A percentile compares a stretch with the other conserved stretches of the same genome.
Conservation (phyloP, 192 early-diverging fungal genomes). For the Rhizophagus clarus region DNA sequence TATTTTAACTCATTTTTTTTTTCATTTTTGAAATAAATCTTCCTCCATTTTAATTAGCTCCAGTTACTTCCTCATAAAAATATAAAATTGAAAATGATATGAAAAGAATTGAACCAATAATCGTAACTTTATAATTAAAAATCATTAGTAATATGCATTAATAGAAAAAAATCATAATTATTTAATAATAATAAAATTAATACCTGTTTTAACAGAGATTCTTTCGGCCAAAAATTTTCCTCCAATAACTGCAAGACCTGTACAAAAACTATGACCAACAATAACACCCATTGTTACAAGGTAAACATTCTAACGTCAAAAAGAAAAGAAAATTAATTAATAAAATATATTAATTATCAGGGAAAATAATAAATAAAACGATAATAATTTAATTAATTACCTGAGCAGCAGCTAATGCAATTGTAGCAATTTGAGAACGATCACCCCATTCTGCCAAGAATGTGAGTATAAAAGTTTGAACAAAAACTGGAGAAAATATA, state of each 20-base stretch:
- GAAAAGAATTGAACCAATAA: conserved; percentile 85
- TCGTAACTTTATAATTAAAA: conserved; percentile 67
- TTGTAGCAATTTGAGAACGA: conserved; percentile 94
- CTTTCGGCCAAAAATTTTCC: conserved; percentile 83
- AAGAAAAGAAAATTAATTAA: not conserved
- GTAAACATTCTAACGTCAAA: conserved; percentile 73
- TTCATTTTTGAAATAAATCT: too few relatives aligned
- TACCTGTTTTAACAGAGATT: conserved; percentile 87
- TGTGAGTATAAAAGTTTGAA: conserved; percentile 94
- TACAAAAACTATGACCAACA: conserved; percentile 90
- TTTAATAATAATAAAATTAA: not conserved
- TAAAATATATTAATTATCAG: too few relatives aligned
- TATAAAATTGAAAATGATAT: conserved; percentile 81
- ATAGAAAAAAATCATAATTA: not conserved
- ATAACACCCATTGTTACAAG: conserved; percentile 89
- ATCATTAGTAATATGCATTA: conserved; percentile 14
- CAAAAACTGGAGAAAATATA: conserved; percentile 89
- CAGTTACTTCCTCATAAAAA: conserved; percentile 49
- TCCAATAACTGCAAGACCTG: conserved; percentile 90
- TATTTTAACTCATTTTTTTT: too few relatives aligned
- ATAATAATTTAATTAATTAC: conserved; percentile 52
- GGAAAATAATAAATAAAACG: not conserved
- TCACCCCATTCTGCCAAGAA: conserved; percentile 99
- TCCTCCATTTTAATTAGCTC: too few relatives aligned
- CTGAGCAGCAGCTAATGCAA: conserved; percentile 93